phyloP scores from a whole-genome alignment of 176 grass and related monocot genomes.

The Urochloa ruziziensis region DNA sequence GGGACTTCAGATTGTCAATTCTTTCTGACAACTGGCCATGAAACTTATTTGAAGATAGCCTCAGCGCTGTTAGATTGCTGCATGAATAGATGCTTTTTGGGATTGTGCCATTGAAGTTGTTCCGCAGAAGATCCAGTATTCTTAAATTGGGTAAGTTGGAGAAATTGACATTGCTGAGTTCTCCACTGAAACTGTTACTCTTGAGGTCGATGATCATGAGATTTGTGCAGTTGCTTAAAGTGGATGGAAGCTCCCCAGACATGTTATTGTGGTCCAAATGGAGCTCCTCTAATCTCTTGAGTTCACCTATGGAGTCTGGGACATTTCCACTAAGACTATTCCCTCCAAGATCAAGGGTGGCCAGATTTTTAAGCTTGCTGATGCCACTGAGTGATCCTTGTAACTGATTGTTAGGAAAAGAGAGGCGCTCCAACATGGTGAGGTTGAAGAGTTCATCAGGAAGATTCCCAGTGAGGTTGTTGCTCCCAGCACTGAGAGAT shows the following conservation, averaged over 20 bases:
- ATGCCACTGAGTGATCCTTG: background rate
- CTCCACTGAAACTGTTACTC: conserved; percentile 23
- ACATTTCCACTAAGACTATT: conserved; percentile 15
- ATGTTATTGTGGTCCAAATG: conserved; percentile 12
- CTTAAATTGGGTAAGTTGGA: conserved; percentile 23
- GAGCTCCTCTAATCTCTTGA: conserved; percentile 25
- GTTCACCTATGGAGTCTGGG: conserved; percentile 27
- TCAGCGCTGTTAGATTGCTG: conserved; percentile 26
- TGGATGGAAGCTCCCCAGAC: conserved; percentile 23
- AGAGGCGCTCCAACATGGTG: conserved; percentile 15
- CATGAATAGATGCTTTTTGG: conserved; percentile 49
- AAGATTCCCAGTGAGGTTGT: conserved; percentile 16
- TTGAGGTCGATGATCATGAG: conserved; percentile 31
- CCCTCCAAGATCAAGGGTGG: conserved; percentile 27
- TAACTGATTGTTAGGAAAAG: conserved; percentile 26
- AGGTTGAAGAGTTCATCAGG: conserved; percentile 32
- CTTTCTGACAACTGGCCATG: conserved; percentile 25
- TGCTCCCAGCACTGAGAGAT: conserved; percentile 13
- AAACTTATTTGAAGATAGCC: conserved; percentile 19
- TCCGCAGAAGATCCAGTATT: conserved; percentile 19
- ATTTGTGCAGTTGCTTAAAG: conserved; percentile 26
- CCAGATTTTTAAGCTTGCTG: conserved; percentile 22
- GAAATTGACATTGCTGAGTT: conserved; percentile 42
- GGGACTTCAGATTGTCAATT: conserved; percentile 23
- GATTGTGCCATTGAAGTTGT: conserved; percentile 28